Evolutionary conservation across 257 asterid genomes (phyloP).

Genomic region (Forsythia suspensa): DNA sequence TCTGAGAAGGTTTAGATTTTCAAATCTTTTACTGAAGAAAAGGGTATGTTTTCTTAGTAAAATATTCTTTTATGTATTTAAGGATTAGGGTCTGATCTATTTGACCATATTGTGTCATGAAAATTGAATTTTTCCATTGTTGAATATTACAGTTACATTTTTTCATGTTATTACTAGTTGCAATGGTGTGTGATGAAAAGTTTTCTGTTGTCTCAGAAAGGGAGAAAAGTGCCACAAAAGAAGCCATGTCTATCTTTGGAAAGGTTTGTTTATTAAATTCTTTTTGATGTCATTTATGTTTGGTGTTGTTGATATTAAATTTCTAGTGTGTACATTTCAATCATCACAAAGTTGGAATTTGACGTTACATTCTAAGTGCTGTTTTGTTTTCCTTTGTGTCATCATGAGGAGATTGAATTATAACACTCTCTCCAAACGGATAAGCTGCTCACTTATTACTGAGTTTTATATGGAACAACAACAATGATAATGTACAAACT

Average conservation of each 20-base stretch:
- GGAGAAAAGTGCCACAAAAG: slow-evolving; percentile 61
- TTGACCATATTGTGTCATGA: background rate
- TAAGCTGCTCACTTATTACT: background rate
- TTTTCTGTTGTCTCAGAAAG: slow-evolving; percentile 32
- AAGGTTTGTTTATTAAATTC: slow-evolving; percentile 26
- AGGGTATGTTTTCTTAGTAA: background rate
- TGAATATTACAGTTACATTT: background rate
- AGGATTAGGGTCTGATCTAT: background rate
- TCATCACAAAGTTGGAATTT: background rate
- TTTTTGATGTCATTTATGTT: slow-evolving; percentile 9
- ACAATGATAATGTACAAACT: background rate
- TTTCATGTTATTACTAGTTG: background rate
- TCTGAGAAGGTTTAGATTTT: background rate
- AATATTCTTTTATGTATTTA: background rate
- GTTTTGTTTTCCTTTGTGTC: background rate
- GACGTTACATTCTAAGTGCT: background rate
- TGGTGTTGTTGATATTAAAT: background rate
- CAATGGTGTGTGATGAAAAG: background rate
- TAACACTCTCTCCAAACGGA: background rate
- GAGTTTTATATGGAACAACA: background rate
- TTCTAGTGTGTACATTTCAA: background rate
- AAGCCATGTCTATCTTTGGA: slow-evolving; percentile 42
- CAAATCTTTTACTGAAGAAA: background rate
- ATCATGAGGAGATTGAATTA: background rate
- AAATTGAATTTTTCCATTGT: background rate